Percentiles rank a stretch among this genome's conserved stretches.
These are phyloP conservation scores for Phyllosticta citrichinensis DNA, from an alignment of 2,329 filamentous ascomycete genomes.

Conservation along the genomic window DNA sequence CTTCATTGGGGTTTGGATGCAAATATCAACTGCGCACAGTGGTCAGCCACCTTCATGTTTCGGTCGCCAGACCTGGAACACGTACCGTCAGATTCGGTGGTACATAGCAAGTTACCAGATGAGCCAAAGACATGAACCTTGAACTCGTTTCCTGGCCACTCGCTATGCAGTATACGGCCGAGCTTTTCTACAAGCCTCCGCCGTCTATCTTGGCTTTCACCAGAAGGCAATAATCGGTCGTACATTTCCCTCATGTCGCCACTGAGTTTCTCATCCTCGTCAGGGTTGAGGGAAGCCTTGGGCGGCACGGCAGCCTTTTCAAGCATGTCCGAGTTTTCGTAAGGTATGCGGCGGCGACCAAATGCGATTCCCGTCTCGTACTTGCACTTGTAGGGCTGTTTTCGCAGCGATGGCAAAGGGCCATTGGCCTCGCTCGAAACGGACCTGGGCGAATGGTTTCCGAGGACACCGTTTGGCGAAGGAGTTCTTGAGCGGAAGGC, in stretches of 20 bases:
- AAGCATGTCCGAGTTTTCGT: conserved; percentile 77
- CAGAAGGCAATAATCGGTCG: conserved; percentile 70
- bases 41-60: conserved; percentile 16
- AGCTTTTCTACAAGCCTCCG: conserved; percentile 74
- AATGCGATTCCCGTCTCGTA: conserved; percentile 81
- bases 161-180: conserved; percentile 74
- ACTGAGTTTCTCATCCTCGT: conserved; percentile 48
- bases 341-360: conserved; percentile 79
- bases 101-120: conserved; percentile 88
- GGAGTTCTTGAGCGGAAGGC: conserved; percentile 67
- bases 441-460: conserved; percentile 78
- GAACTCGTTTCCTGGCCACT: conserved; percentile 88
- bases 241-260: conserved; percentile 81
- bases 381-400: conserved; percentile 59
- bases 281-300: conserved; percentile 41
- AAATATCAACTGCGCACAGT: conserved; percentile 69
- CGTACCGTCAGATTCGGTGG: conserved; percentile 89
- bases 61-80: conserved; percentile 2
- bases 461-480: conserved; percentile 62
- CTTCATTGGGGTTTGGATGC: conserved; percentile 85
- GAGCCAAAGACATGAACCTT: conserved; percentile 94
- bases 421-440: conserved; percentile 83
- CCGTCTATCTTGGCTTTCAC: conserved; percentile 66
- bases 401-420: conserved; percentile 56
- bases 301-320: conserved; percentile 58